Base-by-base conservation (phyloP, 306 rosid species). In the Begonia masoniana region DNA sequence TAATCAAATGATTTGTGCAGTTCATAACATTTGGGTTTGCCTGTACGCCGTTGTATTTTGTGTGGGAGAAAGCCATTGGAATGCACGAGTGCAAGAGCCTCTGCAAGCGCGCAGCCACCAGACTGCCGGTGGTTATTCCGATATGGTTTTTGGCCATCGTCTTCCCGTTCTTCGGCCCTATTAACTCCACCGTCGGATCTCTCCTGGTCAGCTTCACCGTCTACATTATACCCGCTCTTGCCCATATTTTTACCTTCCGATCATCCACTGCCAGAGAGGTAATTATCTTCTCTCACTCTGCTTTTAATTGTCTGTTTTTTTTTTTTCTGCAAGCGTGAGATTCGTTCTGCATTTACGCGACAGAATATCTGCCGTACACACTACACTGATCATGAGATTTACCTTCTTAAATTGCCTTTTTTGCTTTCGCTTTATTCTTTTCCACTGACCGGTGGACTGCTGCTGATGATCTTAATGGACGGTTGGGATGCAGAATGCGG, bases 191-290 rank as follows among this genome's bases (percentile, higher is more conserved):
- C 65, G 97, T 91, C 7, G 97, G 97, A 36, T 85, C 97, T 7
- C 95, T 89, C 43, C 95, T 89, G 6, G 97, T 89, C 5, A 89
- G 95, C 68, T 89, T 89, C 82, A 89, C 97, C 1, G 97, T 89
- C 63, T 89, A 89, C 64, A 89, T 89, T 68, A 81, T 89, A 64
- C 97, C 97, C 0, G 82, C 97, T 6, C 74, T 89, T 0, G 97
- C 97, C 10, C 68, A 85, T 76, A 81, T 81, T 54, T 85, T 89
- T 75, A 85, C 95, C 64, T 89, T 76, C 73, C 73, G 56, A 65
- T 85, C 95, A 0, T 52, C 97, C 56, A 70, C 97, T 0, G 80
- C 97, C 0, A 57, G 97, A 50, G 84, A 82, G 94, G 97, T 89
- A 72, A 51, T 13, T 26, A 17, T 17, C 19, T 13, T 16, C 54